Conservation (phyloP, 768 basidiomycete genomes). For the Suillus hirtellus region DNA sequence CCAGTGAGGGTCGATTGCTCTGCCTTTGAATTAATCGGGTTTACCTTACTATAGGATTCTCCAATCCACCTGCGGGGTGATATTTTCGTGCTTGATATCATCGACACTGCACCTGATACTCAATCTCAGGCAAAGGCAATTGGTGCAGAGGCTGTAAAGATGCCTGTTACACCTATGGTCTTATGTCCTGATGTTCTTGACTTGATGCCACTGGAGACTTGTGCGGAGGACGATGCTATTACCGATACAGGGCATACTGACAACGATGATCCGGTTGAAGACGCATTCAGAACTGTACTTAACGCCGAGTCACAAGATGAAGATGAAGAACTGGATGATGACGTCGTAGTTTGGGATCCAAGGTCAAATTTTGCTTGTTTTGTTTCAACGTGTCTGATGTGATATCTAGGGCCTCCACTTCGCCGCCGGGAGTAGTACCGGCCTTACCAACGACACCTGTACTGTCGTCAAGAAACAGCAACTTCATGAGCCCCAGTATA, state of each 20-base stretch:
- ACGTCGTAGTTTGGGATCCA: constrained; percentile 78
- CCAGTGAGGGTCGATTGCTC: constrained; percentile 45
- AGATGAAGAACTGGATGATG: constrained; percentile 55
- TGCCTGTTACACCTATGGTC: constrained; percentile 1
- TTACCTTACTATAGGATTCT: constrained; percentile 24
- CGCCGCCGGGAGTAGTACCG: constrained; percentile 18
- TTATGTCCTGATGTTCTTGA: neutral
- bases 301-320: constrained; percentile 41
- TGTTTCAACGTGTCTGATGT: constrained; percentile 9
- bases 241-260: constrained; percentile 75
- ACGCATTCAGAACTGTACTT: constrained; percentile 58
- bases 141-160: neutral
- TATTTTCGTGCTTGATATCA: constrained; percentile 16
- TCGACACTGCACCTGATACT: neutral
- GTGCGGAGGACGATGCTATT: constrained; percentile 58
- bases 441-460: constrained; percentile 25
- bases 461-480: constrained; percentile 4
- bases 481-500: constrained; percentile 10
- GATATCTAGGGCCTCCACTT: constrained; percentile 20
- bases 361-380: constrained; percentile 39
- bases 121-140: neutral
- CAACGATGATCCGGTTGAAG: constrained; percentile 73
- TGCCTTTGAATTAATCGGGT: constrained; percentile 8
- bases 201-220: constrained; percentile 16
- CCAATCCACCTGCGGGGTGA: constrained; percentile 26